phyloP scores from a whole-genome alignment of 371 early-diverging fungal species.

The Mucor velutinosus region DNA sequence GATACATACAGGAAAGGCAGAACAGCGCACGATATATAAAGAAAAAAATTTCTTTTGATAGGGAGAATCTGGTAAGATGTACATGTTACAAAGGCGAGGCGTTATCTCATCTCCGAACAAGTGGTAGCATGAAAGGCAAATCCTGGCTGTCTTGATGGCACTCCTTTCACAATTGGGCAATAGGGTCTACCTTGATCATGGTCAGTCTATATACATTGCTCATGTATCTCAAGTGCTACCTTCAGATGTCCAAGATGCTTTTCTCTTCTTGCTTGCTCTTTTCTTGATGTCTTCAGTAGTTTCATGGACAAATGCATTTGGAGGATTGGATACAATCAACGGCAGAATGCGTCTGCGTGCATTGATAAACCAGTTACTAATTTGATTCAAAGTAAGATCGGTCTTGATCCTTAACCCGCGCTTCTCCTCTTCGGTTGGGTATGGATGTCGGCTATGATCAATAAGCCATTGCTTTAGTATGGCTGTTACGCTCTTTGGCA shows the following conservation, averaged over 20 bases:
- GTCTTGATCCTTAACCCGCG: conserved; percentile 53
- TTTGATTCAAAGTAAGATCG: conserved; percentile 66
- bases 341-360: conserved; percentile 64
- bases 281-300: neutral
- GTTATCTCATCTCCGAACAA: neutral
- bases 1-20: neutral
- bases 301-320: neutral
- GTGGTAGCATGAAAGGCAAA: neutral
- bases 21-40: neutral
- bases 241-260: neutral
- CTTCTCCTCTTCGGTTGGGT: conserved; percentile 77
- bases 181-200: neutral
- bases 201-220: neutral
- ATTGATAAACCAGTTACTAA: conserved; percentile 86
- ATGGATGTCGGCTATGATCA: conserved; percentile 71
- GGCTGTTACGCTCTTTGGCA: conserved; percentile 56
- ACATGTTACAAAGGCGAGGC: neutral
- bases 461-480: conserved; percentile 68
- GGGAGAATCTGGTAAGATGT: neutral
- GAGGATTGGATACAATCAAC: conserved; percentile 20
- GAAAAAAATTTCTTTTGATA: neutral
- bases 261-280: conserved; percentile 3
- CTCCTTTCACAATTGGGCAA: neutral
- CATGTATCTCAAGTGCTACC: neutral
- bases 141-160: neutral